These are phyloP conservation scores for Sporisorium reilianum DNA, from an alignment of 1,284 basidiomycete species.

Conservation along the genomic window DNA sequence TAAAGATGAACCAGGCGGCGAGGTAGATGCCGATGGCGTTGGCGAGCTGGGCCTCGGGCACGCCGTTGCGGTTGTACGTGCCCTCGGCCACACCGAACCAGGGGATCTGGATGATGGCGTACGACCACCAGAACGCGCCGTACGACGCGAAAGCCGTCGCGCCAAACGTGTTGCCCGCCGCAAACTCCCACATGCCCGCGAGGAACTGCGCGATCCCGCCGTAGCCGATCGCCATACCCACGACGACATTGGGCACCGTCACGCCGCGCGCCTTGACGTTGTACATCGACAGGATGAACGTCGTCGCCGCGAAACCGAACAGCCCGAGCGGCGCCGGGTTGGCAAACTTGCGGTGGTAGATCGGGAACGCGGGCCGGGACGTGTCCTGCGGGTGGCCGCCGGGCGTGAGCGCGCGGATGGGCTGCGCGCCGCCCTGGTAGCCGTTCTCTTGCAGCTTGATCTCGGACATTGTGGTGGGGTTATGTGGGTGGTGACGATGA, in stretches of 20 bases:
- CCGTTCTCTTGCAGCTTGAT: conserved; percentile 53
- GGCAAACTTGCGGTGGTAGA: conserved; percentile 70
- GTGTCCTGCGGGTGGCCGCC: conserved; percentile 71
- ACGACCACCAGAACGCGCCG: conserved; percentile 66
- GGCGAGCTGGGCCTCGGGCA: conserved; percentile 42
- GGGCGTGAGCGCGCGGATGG: conserved; percentile 65
- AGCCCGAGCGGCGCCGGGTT: conserved; percentile 74
- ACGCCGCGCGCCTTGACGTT: conserved; percentile 66
- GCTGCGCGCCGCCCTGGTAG: conserved; percentile 49
- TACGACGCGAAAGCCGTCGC: conserved; percentile 73
- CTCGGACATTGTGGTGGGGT: conserved; percentile 29
- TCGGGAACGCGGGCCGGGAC: conserved; percentile 69
- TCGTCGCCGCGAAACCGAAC: conserved; percentile 71
- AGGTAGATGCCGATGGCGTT: conserved; percentile 58
- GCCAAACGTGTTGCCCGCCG: conserved; percentile 77
- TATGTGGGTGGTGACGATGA: not conserved
- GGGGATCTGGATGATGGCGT: conserved; percentile 63
- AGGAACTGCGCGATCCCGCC: conserved; percentile 82
- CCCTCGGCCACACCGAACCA: conserved; percentile 55
- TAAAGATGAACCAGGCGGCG: conserved; percentile 66
- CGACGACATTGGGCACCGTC: conserved; percentile 55
- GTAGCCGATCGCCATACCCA: conserved; percentile 61
- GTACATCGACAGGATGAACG: conserved; percentile 72
- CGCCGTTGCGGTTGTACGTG: conserved; percentile 26
- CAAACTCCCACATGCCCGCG: conserved; percentile 77